A percentile compares a stretch with the other conserved stretches of the same genome.
phyloP scores from a whole-genome alignment of 2,329 filamentous ascomycete genomes.

The Diaporthe sp. region DNA sequence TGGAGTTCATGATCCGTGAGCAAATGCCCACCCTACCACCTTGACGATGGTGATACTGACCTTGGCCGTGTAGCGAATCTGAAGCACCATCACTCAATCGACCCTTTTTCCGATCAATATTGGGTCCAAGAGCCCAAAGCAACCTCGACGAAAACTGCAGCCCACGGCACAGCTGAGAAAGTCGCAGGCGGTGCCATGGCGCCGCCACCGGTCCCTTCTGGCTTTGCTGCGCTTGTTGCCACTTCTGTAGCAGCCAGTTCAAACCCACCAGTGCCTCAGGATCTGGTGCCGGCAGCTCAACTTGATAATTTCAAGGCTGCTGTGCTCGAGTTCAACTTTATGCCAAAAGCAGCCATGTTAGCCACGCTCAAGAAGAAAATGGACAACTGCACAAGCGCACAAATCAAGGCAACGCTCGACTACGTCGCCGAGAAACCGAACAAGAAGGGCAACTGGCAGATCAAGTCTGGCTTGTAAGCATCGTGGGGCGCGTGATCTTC shows the following conservation, averaged over 20 bases:
- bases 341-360: slow-evolving; percentile 81
- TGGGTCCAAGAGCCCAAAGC: slow-evolving; percentile 69
- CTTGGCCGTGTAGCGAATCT: slow-evolving; percentile 56
- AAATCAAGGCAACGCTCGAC: slow-evolving; percentile 79
- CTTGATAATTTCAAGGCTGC: slow-evolving; percentile 77
- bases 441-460: slow-evolving; percentile 57
- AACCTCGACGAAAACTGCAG: slow-evolving; percentile 50
- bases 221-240: slow-evolving; percentile 39
- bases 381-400: slow-evolving; percentile 76
- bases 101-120: slow-evolving; percentile 87
- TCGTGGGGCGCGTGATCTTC: background rate
- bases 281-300: slow-evolving; percentile 69
- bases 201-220: slow-evolving; percentile 45
- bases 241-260: slow-evolving; percentile 27
- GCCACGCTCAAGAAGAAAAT: slow-evolving; percentile 84
- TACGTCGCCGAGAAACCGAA: slow-evolving; percentile 75
- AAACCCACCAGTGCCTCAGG: slow-evolving; percentile 43
- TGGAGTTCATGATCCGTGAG: slow-evolving; percentile 82
- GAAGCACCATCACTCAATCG: slow-evolving; percentile 71
- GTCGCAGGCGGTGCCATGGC: slow-evolving; percentile 48
- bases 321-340: slow-evolving; percentile 68
- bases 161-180: slow-evolving; percentile 49
- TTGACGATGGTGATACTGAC: slow-evolving; percentile 35
- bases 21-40: slow-evolving; percentile 43
- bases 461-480: slow-evolving; percentile 35